phyloP scores from a whole-genome alignment of 2,329 filamentous ascomycete species.

The Chrysosporium keratinophilum region DNA sequence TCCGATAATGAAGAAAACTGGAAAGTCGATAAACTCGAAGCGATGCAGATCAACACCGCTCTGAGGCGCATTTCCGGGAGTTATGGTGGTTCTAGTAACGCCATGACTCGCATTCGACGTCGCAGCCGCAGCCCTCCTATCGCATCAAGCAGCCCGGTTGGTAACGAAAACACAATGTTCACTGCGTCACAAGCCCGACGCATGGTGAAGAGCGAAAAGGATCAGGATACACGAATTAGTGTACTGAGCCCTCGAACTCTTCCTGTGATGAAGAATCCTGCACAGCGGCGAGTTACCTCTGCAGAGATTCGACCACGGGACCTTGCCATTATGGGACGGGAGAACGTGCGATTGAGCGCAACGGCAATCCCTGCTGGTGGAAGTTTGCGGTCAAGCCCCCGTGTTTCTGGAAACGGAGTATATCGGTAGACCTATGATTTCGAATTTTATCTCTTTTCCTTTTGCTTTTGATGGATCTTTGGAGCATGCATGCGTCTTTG shows the following conservation, averaged over 20 bases:
- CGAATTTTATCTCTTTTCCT: too few relatives aligned
- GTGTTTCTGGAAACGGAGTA: constrained; percentile 21
- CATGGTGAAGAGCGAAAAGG: constrained; percentile 54
- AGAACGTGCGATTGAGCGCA: constrained; percentile 30
- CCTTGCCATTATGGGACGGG: constrained; percentile 30
- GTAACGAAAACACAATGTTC: constrained; percentile 49
- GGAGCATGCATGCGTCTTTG: neutral
- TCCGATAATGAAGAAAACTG: constrained; percentile 34
- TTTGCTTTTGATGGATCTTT: neutral
- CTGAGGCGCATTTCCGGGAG: constrained; percentile 44
- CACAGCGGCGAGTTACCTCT: constrained; percentile 34
- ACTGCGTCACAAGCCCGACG: constrained; percentile 55
- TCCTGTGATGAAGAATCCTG: constrained; percentile 47
- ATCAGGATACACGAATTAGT: constrained; percentile 44
- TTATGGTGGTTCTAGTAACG: constrained; percentile 33
- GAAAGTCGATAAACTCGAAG: constrained; percentile 41
- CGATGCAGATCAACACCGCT: constrained; percentile 45
- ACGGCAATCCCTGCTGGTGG: constrained; percentile 29
- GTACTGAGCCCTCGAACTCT: constrained; percentile 53
- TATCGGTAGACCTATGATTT: constrained; percentile 21
- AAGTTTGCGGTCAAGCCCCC: constrained; percentile 25
- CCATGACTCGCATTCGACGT: constrained; percentile 38
- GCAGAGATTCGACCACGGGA: constrained; percentile 34
- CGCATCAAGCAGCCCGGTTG: constrained; percentile 42
- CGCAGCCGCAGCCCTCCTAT: constrained; percentile 38